Evolutionary conservation across 2,329 filamentous ascomycete genomes (phyloP).

Genomic region (Mycosphaerelloides madeirae): DNA sequence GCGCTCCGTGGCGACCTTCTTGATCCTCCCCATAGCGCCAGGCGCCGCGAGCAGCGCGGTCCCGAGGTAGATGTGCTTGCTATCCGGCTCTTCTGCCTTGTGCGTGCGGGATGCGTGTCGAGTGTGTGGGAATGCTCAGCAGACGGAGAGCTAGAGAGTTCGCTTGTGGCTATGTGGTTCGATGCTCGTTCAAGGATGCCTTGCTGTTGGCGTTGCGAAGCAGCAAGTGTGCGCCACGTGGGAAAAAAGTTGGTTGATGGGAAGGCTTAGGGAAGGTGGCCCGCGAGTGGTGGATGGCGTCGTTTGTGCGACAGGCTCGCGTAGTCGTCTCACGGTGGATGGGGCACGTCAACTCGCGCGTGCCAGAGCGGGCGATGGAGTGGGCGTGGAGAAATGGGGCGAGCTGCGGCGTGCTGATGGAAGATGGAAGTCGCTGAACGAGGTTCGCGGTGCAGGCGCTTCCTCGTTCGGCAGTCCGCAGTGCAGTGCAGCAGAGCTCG

Average conservation of each 20-base stretch:
- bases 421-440: neutral
- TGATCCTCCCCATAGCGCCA: slow-evolving; percentile 49
- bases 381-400: neutral
- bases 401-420: neutral
- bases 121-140: neutral
- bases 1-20: slow-evolving; percentile 51
- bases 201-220: neutral
- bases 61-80: slow-evolving; percentile 8
- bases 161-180: neutral
- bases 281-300: no score
- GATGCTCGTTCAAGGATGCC: neutral
- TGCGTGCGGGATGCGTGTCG: neutral
- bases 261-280: neutral
- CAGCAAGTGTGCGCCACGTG: neutral
- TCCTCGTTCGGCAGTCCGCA: neutral
- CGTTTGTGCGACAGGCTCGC: no score
- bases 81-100: slow-evolving; percentile 6
- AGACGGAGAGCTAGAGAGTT: no score
- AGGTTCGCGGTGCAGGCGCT: slow-evolving; percentile 2
- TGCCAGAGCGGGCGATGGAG: neutral
- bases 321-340: no score
- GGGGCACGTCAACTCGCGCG: no score
- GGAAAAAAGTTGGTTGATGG: neutral
- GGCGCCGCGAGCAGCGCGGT: slow-evolving; percentile 22
- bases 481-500: neutral